Evolutionary conservation across 1,284 basidiomycete species (phyloP).

Genomic region (Moniliophthora roreri): DNA sequence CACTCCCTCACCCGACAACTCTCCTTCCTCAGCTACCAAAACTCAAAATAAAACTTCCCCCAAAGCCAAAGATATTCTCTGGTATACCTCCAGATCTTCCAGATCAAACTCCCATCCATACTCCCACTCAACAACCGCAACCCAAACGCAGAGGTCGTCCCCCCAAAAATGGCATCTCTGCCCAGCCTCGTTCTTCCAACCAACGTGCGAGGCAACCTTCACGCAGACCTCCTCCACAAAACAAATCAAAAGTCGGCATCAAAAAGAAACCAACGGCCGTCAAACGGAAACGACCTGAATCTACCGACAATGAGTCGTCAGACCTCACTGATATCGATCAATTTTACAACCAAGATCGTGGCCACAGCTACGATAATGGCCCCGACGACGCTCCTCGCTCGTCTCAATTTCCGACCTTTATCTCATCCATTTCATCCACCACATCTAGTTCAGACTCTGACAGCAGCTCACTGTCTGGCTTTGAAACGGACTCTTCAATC

Average conservation of each 20-base stretch:
- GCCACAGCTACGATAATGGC: slow-evolving; percentile 30
- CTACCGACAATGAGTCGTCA: slow-evolving; percentile 31
- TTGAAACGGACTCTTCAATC: slow-evolving; percentile 56
- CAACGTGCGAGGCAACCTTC: slow-evolving; percentile 23
- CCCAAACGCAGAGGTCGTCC: slow-evolving; percentile 52
- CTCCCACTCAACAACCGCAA: slow-evolving; percentile 29
- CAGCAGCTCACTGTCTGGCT: slow-evolving; percentile 35
- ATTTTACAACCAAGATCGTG: slow-evolving; percentile 3
- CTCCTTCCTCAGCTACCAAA: slow-evolving; percentile 17
- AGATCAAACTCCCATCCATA: slow-evolving; percentile 21
- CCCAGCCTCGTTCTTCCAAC: slow-evolving; percentile 22
- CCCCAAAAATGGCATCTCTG: slow-evolving; percentile 38
- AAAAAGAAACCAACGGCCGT: slow-evolving; percentile 35
- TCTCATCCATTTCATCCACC: slow-evolving; percentile 47
- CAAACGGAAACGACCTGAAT: slow-evolving; percentile 32
- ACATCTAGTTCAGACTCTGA: slow-evolving; percentile 18
- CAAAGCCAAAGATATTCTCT: slow-evolving; percentile 32
- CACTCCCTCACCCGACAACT: slow-evolving; percentile 20
- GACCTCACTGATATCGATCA: slow-evolving; percentile 32
- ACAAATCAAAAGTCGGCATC: slow-evolving; percentile 39
- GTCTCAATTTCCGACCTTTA: slow-evolving; percentile 62
- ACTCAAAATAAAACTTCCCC: slow-evolving; percentile 76
- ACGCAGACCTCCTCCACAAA: slow-evolving; percentile 27
- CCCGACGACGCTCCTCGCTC: slow-evolving; percentile 38
- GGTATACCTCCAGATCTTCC: slow-evolving; percentile 10